A percentile compares a stretch with the other conserved stretches of the same genome.
Conservation (phyloP, 106 monocot genomes). For the Dioscorea dumetorum region DNA sequence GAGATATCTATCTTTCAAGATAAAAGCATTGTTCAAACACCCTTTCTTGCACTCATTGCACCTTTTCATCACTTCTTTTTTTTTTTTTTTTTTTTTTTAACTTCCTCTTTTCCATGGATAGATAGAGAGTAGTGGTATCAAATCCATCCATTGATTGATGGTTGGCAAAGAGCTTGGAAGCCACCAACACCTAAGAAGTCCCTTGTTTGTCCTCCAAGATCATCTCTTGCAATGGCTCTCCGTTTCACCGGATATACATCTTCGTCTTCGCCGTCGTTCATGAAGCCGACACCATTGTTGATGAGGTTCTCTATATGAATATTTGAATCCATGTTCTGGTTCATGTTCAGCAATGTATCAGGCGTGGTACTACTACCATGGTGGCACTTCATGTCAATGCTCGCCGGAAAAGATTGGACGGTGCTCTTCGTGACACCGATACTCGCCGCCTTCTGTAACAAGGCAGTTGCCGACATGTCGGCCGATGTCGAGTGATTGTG, state of each 20-base stretch:
- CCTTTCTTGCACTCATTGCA: too few relatives aligned
- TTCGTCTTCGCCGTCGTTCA: background rate
- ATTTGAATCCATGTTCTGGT: background rate
- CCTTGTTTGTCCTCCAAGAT: slow-evolving; percentile 14
- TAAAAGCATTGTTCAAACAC: too few relatives aligned
- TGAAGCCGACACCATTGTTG: background rate
- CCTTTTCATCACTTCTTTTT: too few relatives aligned
- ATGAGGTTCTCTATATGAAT: background rate
- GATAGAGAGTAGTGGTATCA: background rate
- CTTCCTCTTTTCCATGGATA: too few relatives aligned
- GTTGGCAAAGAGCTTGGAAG: slow-evolving; percentile 18
- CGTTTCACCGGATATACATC: background rate
- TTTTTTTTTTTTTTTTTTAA: background rate
- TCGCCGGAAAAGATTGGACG: background rate
- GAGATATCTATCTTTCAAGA: too few relatives aligned
- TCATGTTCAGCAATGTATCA: background rate
- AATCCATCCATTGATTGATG: slow-evolving; percentile 30
- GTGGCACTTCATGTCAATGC: slow-evolving; percentile 11
- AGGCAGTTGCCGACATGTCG: slow-evolving; percentile 48
- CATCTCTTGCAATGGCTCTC: background rate
- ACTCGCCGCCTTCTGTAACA: slow-evolving; percentile 53
- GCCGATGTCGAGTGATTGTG: slow-evolving; percentile 1
- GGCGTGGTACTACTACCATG: background rate
- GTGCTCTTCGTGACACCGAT: slow-evolving; percentile 24
- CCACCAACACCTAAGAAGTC: slow-evolving; percentile 35